Evolutionary conservation across 2,329 filamentous ascomycete species (phyloP).

Genomic region (Diaporthe sp.): DNA sequence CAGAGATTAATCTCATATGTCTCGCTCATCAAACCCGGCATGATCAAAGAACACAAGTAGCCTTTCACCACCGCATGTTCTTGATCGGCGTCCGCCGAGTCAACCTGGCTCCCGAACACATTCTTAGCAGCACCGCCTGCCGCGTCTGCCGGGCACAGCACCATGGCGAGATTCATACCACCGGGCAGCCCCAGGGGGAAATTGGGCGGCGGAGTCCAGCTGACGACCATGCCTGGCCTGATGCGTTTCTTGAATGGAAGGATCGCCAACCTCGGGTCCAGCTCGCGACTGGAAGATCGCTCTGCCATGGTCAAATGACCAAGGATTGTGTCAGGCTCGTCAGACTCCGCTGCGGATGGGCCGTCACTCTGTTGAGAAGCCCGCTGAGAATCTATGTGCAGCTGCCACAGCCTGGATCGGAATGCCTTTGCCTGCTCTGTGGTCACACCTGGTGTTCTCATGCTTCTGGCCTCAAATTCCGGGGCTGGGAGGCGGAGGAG

Average conservation of each 20-base stretch:
- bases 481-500: neutral
- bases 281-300: neutral
- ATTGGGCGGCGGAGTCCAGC: neutral
- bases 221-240: neutral
- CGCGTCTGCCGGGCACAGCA: neutral
- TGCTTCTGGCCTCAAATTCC: neutral
- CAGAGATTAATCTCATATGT: neutral
- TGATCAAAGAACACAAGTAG: neutral
- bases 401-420: neutral
- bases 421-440: neutral
- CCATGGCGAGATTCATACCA: neutral
- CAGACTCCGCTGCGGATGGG: neutral
- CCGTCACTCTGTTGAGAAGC: neutral
- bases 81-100: no score
- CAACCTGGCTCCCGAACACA: neutral
- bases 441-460: neutral
- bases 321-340: neutral
- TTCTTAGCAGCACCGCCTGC: neutral
- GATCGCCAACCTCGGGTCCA: neutral
- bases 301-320: neutral
- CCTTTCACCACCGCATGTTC: neutral
- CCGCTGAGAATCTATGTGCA: neutral
- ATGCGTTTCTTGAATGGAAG: neutral
- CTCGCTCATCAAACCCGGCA: neutral
- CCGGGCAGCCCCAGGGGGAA: neutral